Evolutionary conservation across 2,329 filamentous ascomycete species (phyloP), one percentile per base, ranked within the genome.

Genomic region (Aspergillus aculeatinus): DNA sequence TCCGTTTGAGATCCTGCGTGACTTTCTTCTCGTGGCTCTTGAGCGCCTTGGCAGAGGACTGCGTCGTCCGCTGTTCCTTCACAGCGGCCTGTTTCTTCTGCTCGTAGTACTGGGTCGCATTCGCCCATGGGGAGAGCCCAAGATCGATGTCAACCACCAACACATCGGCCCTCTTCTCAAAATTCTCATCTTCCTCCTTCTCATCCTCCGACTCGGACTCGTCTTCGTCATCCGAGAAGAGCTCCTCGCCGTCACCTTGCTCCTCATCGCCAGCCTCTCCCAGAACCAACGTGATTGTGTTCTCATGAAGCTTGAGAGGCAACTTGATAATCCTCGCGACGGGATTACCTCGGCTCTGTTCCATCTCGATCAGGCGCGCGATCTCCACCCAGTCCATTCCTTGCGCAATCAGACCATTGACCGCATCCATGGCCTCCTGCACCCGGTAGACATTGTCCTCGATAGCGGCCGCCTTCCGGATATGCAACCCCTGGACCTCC

Each of bases 321-420:
- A 96, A 79, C 72, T 90, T 90, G 70, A 99, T 96, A 49, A 92
- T 87, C 60, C 89, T 84, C 1, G 95, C 95, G 7, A 99, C 92
- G 0, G 91, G 86, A 65, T 99, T 99, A 29, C 86, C 83, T 52
- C 88, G 83, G 62, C 82, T 86, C 73, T 96, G 90, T 73, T 98
- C 94, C 65, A 92, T 85, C 72, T 96, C 92, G 55, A 99, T 90
- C 63, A 99, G 79, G 60, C 89, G 90, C 10, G 86, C 91, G 68
- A 98, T 93, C 65, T 97, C 90, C 11, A 92, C 87, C 95, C 95
- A 99, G 69, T 99, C 95, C 92, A 98, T 98, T 11, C 94, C 94
- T 70, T 96, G 92, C 5, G 86, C 86, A 61, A 99, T 86, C n/a
- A 98, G 80, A 0, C 91, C 91, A 73, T 96, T 98, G 56, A 99